Percentiles rank a stretch among this genome's conserved stretches.
Conservation (phyloP, 2,329 filamentous ascomycete species). For the Colletotrichum euphorbiae region DNA sequence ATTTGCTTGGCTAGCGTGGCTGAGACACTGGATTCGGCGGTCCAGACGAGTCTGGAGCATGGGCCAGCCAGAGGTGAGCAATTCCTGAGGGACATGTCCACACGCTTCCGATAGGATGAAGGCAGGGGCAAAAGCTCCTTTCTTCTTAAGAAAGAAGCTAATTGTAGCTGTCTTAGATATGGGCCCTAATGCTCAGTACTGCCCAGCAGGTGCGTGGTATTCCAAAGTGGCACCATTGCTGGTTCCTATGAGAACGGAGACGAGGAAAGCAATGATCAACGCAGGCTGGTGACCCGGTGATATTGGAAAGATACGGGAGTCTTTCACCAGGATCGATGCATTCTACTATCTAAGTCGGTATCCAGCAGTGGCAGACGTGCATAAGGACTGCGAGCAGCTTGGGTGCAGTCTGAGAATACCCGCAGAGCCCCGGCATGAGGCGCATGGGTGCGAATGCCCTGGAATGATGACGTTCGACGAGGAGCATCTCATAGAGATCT, state of each 20-base stretch:
- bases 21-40: conserved; percentile 23
- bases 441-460: conserved; percentile 3
- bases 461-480: conserved; percentile 24
- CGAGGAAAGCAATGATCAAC: conserved; percentile 1
- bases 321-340: conserved; percentile 14
- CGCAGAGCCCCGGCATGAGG: conserved; percentile 14
- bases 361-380: not conserved
- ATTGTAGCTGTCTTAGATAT: not conserved
- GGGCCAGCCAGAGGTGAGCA: conserved; percentile 18
- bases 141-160: not conserved
- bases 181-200: not conserved
- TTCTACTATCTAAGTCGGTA: conserved; percentile 18
- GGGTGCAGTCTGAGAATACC: conserved; percentile 12
- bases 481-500: conserved; percentile 15
- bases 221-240: conserved; percentile 1
- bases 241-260: not conserved
- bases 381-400: not conserved
- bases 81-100: not conserved
- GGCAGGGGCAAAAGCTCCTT: too few species aligned
- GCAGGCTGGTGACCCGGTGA: conserved; percentile 24
- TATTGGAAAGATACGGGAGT: conserved; percentile 1
- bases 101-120: not conserved
- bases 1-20: conserved; percentile 23
- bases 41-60: conserved; percentile 15
- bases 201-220: conserved; percentile 15